Evolutionary conservation across 495 filamentous ascomycete species (phyloP).

Genomic region (Stereocaulon alpinum): DNA sequence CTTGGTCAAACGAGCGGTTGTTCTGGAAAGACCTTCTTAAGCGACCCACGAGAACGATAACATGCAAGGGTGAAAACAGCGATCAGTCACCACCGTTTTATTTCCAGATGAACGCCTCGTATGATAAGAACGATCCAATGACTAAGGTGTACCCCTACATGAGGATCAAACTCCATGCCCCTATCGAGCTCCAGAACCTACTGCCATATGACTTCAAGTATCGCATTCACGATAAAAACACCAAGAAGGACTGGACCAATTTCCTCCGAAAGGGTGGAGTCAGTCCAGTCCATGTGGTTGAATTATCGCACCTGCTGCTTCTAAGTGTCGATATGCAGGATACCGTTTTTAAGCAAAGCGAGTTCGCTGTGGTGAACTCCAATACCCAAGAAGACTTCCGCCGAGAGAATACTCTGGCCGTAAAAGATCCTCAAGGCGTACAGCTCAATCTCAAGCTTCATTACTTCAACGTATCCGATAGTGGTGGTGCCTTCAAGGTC

Average conservation of each 20-base stretch:
- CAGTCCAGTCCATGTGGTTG: conserved; percentile 93
- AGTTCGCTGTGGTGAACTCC: conserved; percentile 93
- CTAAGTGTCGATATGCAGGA: conserved; percentile 95
- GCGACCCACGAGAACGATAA: conserved; percentile 70
- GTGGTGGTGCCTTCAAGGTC: conserved; percentile 92
- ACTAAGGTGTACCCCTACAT: conserved; percentile 88
- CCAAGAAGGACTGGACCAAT: conserved; percentile 96
- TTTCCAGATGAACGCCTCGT: conserved; percentile 85
- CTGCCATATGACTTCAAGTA: conserved; percentile 98
- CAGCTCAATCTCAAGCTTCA: conserved; percentile 75
- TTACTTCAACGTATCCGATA: conserved; percentile 85
- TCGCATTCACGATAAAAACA: conserved; percentile 95
- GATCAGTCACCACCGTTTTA: conserved; percentile 78
- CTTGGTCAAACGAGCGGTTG: conserved; percentile 79
- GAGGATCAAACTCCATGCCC: conserved; percentile 79
- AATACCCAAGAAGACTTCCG: conserved; percentile 78
- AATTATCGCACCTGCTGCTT: conserved; percentile 83
- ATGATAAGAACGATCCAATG: conserved; percentile 67
- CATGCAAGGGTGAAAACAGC: conserved; percentile 72
- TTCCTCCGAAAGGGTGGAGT: conserved; percentile 92
- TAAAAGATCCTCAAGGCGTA: conserved; percentile 74
- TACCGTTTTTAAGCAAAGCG: conserved; percentile 85
- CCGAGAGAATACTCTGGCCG: conserved; percentile 65
- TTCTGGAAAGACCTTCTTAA: conserved; percentile 89
- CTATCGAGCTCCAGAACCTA: conserved; percentile 88